Conservation (phyloP, 495 filamentous ascomycete species). For the Penicillium bovifimosum region DNA sequence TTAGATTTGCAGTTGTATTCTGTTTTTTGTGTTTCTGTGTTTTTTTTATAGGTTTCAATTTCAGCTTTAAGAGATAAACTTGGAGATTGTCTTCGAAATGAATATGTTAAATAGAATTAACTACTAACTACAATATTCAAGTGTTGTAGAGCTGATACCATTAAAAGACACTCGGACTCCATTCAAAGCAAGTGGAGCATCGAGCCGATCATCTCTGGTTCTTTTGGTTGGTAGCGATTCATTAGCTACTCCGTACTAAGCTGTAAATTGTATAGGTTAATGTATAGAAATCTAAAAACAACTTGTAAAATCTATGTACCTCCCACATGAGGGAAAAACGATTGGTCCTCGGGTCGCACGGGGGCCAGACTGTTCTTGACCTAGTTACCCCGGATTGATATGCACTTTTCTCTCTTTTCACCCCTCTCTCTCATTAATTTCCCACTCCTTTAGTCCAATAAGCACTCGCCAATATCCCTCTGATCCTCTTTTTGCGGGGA, state of each 20-base stretch:
- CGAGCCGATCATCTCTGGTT: not conserved
- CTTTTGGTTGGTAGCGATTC: not conserved
- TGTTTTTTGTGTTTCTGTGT: not conserved
- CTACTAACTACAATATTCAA: not conserved
- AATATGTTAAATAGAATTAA: not conserved
- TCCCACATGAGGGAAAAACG: not conserved
- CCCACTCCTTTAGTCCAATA: too few relatives aligned
- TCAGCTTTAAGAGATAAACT: not conserved
- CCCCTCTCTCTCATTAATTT: not conserved
- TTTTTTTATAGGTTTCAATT: not conserved
- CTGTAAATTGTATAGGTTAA: not conserved
- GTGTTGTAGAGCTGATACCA: not conserved
- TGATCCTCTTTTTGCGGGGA: not conserved
- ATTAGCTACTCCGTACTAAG: not conserved
- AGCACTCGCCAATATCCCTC: not conserved
- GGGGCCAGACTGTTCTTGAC: not conserved
- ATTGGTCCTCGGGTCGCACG: slow-evolving; percentile 2
- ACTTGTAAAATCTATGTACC: too few relatives aligned
- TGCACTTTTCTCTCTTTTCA: not conserved
- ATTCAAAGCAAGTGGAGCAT: not conserved
- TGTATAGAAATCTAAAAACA: not conserved
- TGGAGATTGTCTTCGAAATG: not conserved
- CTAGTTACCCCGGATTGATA: slow-evolving; percentile 6
- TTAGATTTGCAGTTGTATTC: not conserved
- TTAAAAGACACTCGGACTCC: not conserved